These are phyloP conservation scores for Suillus hirtellus DNA, from an alignment of 768 basidiomycete genomes.

Conservation along the genomic window DNA sequence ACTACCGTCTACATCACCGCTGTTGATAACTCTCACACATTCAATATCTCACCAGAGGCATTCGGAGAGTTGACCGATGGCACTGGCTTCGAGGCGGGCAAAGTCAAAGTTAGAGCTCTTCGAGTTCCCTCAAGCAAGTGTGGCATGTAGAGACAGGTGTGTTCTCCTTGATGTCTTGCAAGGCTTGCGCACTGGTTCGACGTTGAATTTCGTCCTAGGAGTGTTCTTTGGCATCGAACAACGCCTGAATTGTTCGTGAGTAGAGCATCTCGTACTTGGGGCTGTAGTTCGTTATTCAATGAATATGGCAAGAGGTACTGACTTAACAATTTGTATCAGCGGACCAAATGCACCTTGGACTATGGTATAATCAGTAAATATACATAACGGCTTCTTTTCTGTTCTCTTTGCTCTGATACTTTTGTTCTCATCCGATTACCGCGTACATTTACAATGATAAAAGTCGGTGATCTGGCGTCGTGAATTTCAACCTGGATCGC, in stretches of 20 bases:
- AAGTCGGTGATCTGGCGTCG: background rate
- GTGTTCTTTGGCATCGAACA: background rate
- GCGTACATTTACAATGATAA: background rate
- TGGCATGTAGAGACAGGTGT: constrained; percentile 8
- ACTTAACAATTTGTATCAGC: background rate
- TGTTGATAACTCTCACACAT: constrained; percentile 7
- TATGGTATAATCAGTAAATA: background rate
- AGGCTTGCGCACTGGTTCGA: background rate
- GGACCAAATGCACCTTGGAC: background rate
- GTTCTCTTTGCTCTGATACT: background rate
- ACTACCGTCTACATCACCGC: constrained; percentile 11
- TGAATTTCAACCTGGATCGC: background rate
- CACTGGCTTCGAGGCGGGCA: constrained; percentile 3
- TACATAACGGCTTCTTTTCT: background rate
- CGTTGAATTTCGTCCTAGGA: background rate
- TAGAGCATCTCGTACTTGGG: background rate
- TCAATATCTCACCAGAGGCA: constrained; percentile 9
- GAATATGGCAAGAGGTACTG: background rate
- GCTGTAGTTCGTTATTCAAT: background rate
- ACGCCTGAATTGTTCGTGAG: background rate
- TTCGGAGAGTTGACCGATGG: background rate
- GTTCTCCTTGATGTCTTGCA: background rate
- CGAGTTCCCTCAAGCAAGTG: constrained; percentile 5
- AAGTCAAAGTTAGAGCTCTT: constrained; percentile 7
- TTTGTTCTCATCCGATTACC: background rate